Evolutionary conservation across 768 basidiomycete genomes (phyloP), one percentile per base, ranked within the genome.

Genomic region (Rhizopogon vulgaris): DNA sequence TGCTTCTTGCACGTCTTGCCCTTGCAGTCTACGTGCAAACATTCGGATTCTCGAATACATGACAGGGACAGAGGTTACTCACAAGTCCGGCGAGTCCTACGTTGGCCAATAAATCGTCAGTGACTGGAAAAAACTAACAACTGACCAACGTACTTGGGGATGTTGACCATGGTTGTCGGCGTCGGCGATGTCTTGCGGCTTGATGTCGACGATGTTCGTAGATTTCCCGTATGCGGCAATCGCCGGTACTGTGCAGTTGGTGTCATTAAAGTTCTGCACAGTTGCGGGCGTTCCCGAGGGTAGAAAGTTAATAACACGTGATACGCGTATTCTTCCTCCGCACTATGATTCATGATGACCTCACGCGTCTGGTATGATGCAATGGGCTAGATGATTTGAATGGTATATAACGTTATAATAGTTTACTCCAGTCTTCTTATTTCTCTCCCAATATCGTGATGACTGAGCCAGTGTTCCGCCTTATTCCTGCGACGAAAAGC

Each of bases 1-100:
- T 96, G 94, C 76, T 96, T 96, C 76, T 79, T 87, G 90, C 94
- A 96, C 64, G 82, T 74, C 77, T 94, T 95, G 73, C 92, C 91
- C 80, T 94, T 94, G 90, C 94, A 95, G 75, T 78, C 90, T 91
- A 56, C 22, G 32, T 22, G 52, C 45, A 30, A 40, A 24, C 32
- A 14, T 38, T 22, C 34, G 14, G 22, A 15, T n/a, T 28, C 22
- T n/a, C 17, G 14, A 14, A 22, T 25, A 14, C 10, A 59, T 32
- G 56, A 54, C 27, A 18, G n/a, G 49, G 37, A 49, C 28, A 38
- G 17, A 47, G 27, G 34, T 25, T 42, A 54, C 92, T 85, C 73
- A 94, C 93, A 96, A 64, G 94, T 97, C 75, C 93, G 83, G 75
- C 94, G 91, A 65, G 94, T 96, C 78, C 93, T 86, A 52, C 17